These are phyloP conservation scores for Dioscorea cayenensis DNA, from an alignment of 116 monocot genomes.

Conservation along the genomic window DNA sequence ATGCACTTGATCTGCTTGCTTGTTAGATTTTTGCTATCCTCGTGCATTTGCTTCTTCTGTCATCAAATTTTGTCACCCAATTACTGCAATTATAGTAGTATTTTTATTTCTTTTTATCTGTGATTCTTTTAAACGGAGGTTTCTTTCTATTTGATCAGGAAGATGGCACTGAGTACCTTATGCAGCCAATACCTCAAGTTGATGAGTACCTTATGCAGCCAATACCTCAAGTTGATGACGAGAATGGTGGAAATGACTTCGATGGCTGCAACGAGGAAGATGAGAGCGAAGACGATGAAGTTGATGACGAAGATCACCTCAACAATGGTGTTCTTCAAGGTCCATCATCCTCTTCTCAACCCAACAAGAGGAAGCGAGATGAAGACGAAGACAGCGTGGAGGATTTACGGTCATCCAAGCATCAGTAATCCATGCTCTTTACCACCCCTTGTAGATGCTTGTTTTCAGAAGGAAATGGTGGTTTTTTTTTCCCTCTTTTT, in stretches of 20 bases:
- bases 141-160: conserved; percentile 17
- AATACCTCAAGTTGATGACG: conserved; percentile 16
- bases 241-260: conserved; percentile 14
- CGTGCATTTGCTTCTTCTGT: neutral
- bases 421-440: conserved; percentile 5
- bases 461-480: conserved; percentile 12
- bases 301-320: conserved; percentile 38
- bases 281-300: conserved; percentile 32
- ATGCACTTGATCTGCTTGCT: too few relatives aligned
- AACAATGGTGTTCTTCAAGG: conserved; percentile 1
- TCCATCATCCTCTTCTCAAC: conserved; percentile 27
- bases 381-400: conserved; percentile 28
- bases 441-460: conserved; percentile 14
- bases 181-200: conserved; percentile 35
- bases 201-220: conserved; percentile 39
- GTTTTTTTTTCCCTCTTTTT: conserved; percentile 4
- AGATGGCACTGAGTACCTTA: conserved; percentile 43
- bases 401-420: conserved; percentile 37
- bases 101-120: neutral
- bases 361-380: conserved; percentile 47
- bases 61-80: neutral
- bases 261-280: conserved; percentile 39
- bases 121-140: neutral
- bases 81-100: neutral
- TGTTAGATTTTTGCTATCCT: neutral